Conservation (phyloP, 2,329 filamentous ascomycete genomes). For the Colletotrichum ledebouriae region DNA sequence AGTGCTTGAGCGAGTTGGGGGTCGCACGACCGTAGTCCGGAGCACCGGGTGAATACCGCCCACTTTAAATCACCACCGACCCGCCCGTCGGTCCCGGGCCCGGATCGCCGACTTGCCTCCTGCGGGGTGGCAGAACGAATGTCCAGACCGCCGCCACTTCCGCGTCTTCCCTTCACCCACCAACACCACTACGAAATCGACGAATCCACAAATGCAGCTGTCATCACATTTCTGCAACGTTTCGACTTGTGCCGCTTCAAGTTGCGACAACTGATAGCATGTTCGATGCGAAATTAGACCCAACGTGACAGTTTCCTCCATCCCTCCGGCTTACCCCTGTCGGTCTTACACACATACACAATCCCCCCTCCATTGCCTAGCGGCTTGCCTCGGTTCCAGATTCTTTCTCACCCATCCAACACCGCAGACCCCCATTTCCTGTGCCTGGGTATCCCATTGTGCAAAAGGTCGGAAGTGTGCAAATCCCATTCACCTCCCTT, state of each 20-base stretch:
- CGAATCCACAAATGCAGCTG: slow-evolving; percentile 6
- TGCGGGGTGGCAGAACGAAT: not conserved
- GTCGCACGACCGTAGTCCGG: slow-evolving; percentile 19
- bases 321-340: not conserved
- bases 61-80: slow-evolving; percentile 17
- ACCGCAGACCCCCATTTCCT: not conserved
- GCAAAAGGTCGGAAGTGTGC: not conserved
- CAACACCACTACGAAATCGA: slow-evolving; percentile 19
- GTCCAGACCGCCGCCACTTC: slow-evolving; percentile 35
- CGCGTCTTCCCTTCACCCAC: slow-evolving; percentile 3
- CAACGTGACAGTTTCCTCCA: slow-evolving; percentile 39
- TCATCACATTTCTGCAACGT: slow-evolving; percentile 26
- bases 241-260: slow-evolving; percentile 13
- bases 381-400: slow-evolving; percentile 27
- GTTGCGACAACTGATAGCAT: slow-evolving; percentile 22
- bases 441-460: not conserved
- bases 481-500: slow-evolving; percentile 32
- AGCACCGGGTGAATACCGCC: slow-evolving; percentile 21
- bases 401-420: not conserved
- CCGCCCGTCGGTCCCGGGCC: slow-evolving; percentile 32
- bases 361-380: not conserved
- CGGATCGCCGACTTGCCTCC: slow-evolving; percentile 31
- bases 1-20: slow-evolving; percentile 9
- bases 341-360: not conserved
- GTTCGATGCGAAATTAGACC: not conserved